phyloP scores from a whole-genome alignment of 2,329 filamentous ascomycete genomes.

The Claviceps paspali region DNA sequence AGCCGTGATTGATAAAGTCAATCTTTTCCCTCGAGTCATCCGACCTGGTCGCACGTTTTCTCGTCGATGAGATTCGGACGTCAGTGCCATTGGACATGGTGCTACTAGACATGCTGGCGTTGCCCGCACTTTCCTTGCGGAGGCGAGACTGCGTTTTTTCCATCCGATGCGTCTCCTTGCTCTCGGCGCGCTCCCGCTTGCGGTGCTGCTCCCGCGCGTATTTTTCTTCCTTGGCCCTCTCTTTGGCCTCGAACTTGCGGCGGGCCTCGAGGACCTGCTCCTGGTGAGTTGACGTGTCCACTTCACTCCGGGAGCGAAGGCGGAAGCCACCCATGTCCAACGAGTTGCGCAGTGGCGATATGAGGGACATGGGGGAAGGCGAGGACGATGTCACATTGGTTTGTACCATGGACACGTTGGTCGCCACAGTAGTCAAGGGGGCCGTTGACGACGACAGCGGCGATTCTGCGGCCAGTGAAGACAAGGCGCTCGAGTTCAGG shows the following conservation, averaged over 20 bases:
- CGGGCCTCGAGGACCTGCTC: slow-evolving; percentile 46
- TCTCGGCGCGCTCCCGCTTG: slow-evolving; percentile 42
- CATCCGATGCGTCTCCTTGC: slow-evolving; percentile 36
- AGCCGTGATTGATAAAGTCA: slow-evolving; percentile 19
- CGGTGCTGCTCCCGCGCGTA: slow-evolving; percentile 42
- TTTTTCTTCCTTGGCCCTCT: slow-evolving; percentile 46
- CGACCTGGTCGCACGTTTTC: slow-evolving; percentile 13
- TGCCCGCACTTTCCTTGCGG: slow-evolving; percentile 20
- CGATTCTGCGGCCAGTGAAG: slow-evolving; percentile 18
- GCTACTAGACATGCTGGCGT: slow-evolving; percentile 18
- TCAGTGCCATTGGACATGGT: slow-evolving; percentile 17
- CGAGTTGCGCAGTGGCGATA: slow-evolving; percentile 42
- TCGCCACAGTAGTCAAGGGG: slow-evolving; percentile 11
- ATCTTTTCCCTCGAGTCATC: slow-evolving; percentile 25
- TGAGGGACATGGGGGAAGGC: slow-evolving; percentile 21
- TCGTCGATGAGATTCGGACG: slow-evolving; percentile 11
- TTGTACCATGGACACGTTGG: slow-evolving; percentile 14
- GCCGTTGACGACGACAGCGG: slow-evolving; percentile 16
- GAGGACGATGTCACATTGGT: slow-evolving; percentile 14
- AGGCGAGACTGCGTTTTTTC: slow-evolving; percentile 30
- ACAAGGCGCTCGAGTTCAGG: slow-evolving; percentile 22
- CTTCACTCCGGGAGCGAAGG: slow-evolving; percentile 43
- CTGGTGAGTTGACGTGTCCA: slow-evolving; percentile 37
- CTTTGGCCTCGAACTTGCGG: slow-evolving; percentile 47
- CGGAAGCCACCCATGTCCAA: slow-evolving; percentile 43